Percentiles rank a stretch among this genome's conserved stretches.
phyloP scores from a whole-genome alignment of 2,329 filamentous ascomycete species.

The Aspergillus caelatus region DNA sequence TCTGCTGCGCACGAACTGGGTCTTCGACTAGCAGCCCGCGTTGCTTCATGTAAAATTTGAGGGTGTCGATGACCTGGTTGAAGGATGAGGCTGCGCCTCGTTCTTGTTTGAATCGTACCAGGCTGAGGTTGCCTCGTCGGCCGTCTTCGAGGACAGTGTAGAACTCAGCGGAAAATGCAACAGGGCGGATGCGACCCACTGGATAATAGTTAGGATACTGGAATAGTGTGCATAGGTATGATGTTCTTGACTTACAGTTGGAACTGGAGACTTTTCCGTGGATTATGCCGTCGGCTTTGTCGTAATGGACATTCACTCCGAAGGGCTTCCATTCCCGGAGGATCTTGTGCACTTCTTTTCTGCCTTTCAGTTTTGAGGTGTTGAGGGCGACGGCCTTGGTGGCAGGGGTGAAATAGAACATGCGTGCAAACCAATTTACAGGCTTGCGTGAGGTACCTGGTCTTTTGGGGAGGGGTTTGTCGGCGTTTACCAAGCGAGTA shows the following conservation, averaged over 20 bases:
- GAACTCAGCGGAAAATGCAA: constrained; percentile 84
- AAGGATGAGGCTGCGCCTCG: constrained; percentile 91
- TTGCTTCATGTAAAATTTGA: constrained; percentile 68
- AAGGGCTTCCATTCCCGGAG: constrained; percentile 79
- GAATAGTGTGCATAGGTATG: background rate
- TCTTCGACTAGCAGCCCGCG: constrained; percentile 71
- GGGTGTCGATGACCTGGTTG: constrained; percentile 75
- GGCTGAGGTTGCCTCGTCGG: constrained; percentile 72
- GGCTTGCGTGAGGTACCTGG: constrained; percentile 41
- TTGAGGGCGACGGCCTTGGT: constrained; percentile 74
- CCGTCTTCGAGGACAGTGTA: constrained; percentile 89
- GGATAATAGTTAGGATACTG: constrained; percentile 22
- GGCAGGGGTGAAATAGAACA: constrained; percentile 87
- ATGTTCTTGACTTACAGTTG: constrained; percentile 68
- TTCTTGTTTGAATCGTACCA: constrained; percentile 86
- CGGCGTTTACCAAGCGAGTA: constrained; percentile 21
- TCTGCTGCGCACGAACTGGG: constrained; percentile 68
- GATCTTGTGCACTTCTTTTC: constrained; percentile 74
- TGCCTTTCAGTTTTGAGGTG: constrained; percentile 70
- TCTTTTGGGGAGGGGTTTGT: constrained; percentile 19
- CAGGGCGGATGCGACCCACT: constrained; percentile 82
- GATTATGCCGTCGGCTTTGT: constrained; percentile 77
- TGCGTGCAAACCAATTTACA: constrained; percentile 84
- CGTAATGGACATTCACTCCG: constrained; percentile 79
- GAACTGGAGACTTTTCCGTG: constrained; percentile 73